Evolutionary conservation across 768 basidiomycete genomes (phyloP), one percentile per base, ranked within the genome.

Genomic region (Pholiota conissans): DNA sequence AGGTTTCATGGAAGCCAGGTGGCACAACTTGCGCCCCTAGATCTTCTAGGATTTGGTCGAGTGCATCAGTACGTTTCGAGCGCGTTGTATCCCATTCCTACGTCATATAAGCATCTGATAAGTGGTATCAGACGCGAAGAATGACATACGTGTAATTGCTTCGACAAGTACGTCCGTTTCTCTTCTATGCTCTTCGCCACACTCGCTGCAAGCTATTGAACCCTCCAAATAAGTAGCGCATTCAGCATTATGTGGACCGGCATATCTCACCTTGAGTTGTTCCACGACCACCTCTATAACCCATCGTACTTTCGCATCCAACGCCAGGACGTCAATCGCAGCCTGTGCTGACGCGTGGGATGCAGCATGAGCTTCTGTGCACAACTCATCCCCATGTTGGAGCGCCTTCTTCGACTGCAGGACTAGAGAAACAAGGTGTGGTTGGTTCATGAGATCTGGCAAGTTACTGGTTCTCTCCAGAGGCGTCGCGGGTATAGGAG

Each of bases 271-370:
- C 79, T 85, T 85, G 46, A 93, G 78, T 66, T 93, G 92, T 61
- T 91, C 88, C 14, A 84, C 67, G 22, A 92, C 84, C 14, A 87
- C 89, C 28, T 87, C 83, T 28, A 80, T 83, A 52, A 90, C 78
- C 91, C 90, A 94, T 52, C 81, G 79, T 7, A 92, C 85, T 71
- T 87, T 90, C 28, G 91, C 90, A 66, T 92, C 90, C 18, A 91
- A 77, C 0, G 86, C 87, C 5, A 93, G 79, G 3, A 92, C 82
- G 65, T 91, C 89, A 11, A 91, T 75, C 0, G 85, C 82, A 35
- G 78, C 77, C 60, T 85, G 83, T 0, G 89, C 83, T 2, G 91
- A 90, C 40, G 79, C 73, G 61, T 83, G 83, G n/a, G 89, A 84
- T 20, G 86, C 72, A 0, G 70, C 64, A 64, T 88, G 84, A 1